A percentile compares a stretch with the other conserved stretches of the same genome.
Conservation (phyloP, 1,284 basidiomycete genomes). For the Mycosarcoma maydis region DNA sequence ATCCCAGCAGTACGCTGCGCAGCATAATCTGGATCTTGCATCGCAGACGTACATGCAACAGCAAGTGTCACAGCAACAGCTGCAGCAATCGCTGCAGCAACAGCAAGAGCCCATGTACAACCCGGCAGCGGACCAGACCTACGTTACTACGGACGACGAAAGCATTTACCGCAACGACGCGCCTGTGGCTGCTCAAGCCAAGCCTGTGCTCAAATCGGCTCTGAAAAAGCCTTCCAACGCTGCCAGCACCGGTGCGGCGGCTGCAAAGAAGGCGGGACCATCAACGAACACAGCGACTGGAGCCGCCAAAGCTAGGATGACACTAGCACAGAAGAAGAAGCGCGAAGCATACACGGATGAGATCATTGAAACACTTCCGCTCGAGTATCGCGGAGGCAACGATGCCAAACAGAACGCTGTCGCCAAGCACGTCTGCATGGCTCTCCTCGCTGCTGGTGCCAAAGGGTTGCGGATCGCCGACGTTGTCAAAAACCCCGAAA, state of each 20-base stretch:
- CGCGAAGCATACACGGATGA: constrained; percentile 67
- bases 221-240: constrained; percentile 35
- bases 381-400: constrained; percentile 84
- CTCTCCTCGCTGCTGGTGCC: constrained; percentile 53
- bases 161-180: constrained; percentile 37
- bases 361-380: constrained; percentile 80
- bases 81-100: constrained; percentile 4
- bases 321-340: constrained; percentile 81
- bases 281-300: constrained; percentile 2
- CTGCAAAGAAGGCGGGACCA: constrained; percentile 14
- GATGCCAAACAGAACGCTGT: constrained; percentile 71
- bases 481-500: constrained; percentile 80
- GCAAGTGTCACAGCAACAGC: constrained; percentile 13
- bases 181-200: constrained; percentile 14
- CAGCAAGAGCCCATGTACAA: constrained; percentile 18
- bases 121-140: constrained; percentile 57
- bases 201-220: constrained; percentile 41
- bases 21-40: constrained; percentile 31
- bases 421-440: constrained; percentile 60
- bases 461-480: constrained; percentile 72
- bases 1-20: constrained; percentile 42
- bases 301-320: constrained; percentile 74
- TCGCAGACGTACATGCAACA: constrained; percentile 12
- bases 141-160: constrained; percentile 61
- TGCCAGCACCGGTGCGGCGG: constrained; percentile 6